Evolutionary conservation across 2,329 filamentous ascomycete genomes (phyloP).

Genomic region (Penicillium janthinellum): DNA sequence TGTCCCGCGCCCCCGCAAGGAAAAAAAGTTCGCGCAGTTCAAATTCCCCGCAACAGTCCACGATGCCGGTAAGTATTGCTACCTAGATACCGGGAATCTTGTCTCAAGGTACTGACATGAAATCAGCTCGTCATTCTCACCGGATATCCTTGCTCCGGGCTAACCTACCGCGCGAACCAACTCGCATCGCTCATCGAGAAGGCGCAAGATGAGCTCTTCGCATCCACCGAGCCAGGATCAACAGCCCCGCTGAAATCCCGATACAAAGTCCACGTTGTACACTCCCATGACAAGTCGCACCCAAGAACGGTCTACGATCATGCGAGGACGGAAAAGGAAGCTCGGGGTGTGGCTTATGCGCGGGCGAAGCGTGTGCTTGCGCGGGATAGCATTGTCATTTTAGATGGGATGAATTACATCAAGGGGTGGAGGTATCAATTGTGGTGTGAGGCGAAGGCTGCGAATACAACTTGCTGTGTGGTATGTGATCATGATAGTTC

Average conservation of each 20-base stretch:
- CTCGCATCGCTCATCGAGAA: slow-evolving; percentile 55
- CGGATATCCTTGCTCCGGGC: slow-evolving; percentile 65
- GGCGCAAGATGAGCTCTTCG: slow-evolving; percentile 50
- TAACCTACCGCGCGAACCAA: slow-evolving; percentile 62
- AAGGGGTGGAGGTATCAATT: slow-evolving; percentile 69
- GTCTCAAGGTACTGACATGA: neutral
- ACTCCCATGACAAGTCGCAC: slow-evolving; percentile 44
- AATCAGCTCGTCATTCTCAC: slow-evolving; percentile 62
- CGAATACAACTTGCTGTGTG: slow-evolving; percentile 63
- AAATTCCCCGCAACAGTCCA: slow-evolving; percentile 16
- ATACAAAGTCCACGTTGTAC: slow-evolving; percentile 44
- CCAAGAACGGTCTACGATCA: slow-evolving; percentile 58
- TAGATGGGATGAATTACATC: slow-evolving; percentile 69
- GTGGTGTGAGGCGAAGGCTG: slow-evolving; percentile 67
- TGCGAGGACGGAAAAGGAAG: slow-evolving; percentile 63
- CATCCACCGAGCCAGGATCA: slow-evolving; percentile 34
- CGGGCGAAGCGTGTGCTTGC: slow-evolving; percentile 62
- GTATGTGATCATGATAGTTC: slow-evolving; percentile 43
- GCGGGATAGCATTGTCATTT: slow-evolving; percentile 62
- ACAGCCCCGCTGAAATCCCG: slow-evolving; percentile 44
- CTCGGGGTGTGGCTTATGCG: slow-evolving; percentile 62
- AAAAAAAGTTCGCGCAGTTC: slow-evolving; percentile 19
- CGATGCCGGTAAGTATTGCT: slow-evolving; percentile 32
- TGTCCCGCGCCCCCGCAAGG: slow-evolving; percentile 22
- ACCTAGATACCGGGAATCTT: neutral